Evolutionary conservation across 768 basidiomycete genomes (phyloP).

Genomic region (Lentinula guzmanii): DNA sequence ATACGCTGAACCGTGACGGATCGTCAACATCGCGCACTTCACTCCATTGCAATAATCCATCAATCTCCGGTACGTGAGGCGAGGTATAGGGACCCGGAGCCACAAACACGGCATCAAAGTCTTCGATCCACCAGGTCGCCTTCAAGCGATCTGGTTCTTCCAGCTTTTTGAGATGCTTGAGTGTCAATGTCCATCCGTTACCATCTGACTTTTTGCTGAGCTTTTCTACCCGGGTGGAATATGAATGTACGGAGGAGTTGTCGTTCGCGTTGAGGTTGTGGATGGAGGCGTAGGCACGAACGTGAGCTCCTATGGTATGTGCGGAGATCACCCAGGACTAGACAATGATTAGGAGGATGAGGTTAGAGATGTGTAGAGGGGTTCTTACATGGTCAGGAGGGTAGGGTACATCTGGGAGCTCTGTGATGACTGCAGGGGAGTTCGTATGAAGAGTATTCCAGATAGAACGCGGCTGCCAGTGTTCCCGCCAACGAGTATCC

Average conservation of each 20-base stretch:
- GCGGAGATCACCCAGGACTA: conserved; percentile 16
- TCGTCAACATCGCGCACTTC: conserved; percentile 9
- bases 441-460: conserved; percentile 14
- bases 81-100: conserved; percentile 26
- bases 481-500: conserved; percentile 13
- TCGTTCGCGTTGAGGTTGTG: conserved; percentile 26
- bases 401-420: conserved; percentile 15
- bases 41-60: conserved; percentile 23
- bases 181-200: conserved; percentile 15
- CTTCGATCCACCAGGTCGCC: conserved; percentile 21
- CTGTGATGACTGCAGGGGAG: conserved; percentile 16
- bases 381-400: conserved; percentile 10
- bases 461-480: conserved; percentile 15
- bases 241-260: conserved; percentile 14
- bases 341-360: background rate
- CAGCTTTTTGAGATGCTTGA: conserved; percentile 14
- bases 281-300: conserved; percentile 24
- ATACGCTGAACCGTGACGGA: conserved; percentile 12
- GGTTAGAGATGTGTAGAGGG: background rate
- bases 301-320: conserved; percentile 19
- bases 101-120: conserved; percentile 26
- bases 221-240: conserved; percentile 32
- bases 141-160: conserved; percentile 13
- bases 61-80: conserved; percentile 24
- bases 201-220: conserved; percentile 20